Conservation (phyloP, 1,284 basidiomycete species). For the Erythrobasidium hasegawianum region DNA sequence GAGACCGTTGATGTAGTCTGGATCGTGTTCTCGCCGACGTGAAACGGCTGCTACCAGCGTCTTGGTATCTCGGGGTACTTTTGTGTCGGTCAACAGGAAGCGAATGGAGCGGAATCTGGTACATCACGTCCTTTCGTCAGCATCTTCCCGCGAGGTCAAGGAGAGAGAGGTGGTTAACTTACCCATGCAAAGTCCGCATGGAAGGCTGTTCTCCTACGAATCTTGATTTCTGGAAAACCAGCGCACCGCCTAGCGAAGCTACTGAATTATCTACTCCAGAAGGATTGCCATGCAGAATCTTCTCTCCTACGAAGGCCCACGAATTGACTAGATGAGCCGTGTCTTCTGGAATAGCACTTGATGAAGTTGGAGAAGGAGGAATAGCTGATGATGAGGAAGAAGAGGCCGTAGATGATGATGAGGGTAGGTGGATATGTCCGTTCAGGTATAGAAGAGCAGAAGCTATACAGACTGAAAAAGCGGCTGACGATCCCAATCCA, state of each 20-base stretch:
- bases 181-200: slow-evolving; percentile 82
- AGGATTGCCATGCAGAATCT: slow-evolving; percentile 95
- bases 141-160: no score
- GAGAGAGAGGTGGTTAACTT: no score
- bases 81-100: slow-evolving; percentile 89
- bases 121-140: no score
- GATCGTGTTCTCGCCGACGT: slow-evolving; percentile 70
- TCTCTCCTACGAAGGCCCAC: slow-evolving; percentile 96
- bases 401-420: slow-evolving; percentile 45
- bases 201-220: slow-evolving; percentile 65
- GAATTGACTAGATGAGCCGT: slow-evolving; percentile 75
- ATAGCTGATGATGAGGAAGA: slow-evolving; percentile 54
- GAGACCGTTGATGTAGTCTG: slow-evolving; percentile 68
- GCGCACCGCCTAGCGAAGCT: slow-evolving; percentile 84
- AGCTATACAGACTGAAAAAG: slow-evolving; percentile 83
- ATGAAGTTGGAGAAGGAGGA: slow-evolving; percentile 45
- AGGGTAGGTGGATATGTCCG: slow-evolving; percentile 58
- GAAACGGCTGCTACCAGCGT: slow-evolving; percentile 84
- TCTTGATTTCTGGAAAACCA: slow-evolving; percentile 80
- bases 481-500: slow-evolving; percentile 93
- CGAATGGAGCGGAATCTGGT: slow-evolving; percentile 62
- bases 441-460: slow-evolving; percentile 64
- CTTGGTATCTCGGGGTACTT: slow-evolving; percentile 89
- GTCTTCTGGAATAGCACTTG: slow-evolving; percentile 58
- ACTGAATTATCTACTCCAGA: slow-evolving; percentile 98